A percentile compares a stretch with the other conserved stretches of the same genome.
phyloP scores from a whole-genome alignment of 2,329 filamentous ascomycete genomes.

The Curvularia hawaiiensis region DNA sequence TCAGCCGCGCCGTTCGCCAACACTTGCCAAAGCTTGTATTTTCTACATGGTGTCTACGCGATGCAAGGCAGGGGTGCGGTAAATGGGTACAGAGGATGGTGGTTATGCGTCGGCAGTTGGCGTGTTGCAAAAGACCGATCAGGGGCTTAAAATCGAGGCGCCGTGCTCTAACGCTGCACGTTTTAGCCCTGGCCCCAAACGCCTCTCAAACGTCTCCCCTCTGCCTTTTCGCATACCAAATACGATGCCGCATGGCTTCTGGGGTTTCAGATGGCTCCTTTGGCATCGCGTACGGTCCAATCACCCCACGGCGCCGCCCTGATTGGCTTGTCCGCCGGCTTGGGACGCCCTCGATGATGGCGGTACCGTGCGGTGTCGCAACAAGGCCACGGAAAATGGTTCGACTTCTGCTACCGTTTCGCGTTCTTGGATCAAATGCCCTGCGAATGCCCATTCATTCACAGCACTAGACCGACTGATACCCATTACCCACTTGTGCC shows the following conservation, averaged over 20 bases:
- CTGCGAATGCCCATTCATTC: constrained; percentile 8
- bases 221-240: constrained; percentile 27
- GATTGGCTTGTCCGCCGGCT: constrained; percentile 40
- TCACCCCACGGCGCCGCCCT: constrained; percentile 17
- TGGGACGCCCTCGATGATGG: constrained; percentile 37
- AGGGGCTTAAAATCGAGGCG: constrained; percentile 17
- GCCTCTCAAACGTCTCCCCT: constrained; percentile 35
- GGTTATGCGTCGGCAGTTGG: constrained; percentile 11
- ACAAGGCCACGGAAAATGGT: constrained; percentile 38
- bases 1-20: constrained; percentile 9
- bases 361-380: constrained; percentile 39
- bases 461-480: constrained; percentile 16
- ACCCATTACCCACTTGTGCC: constrained; percentile 26
- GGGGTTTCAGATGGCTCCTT: constrained; percentile 36
- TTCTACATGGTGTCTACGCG: not conserved
- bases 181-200: constrained; percentile 34
- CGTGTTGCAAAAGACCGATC: constrained; percentile 5
- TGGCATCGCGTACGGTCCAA: constrained; percentile 21
- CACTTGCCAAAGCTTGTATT: constrained; percentile 4
- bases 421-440: constrained; percentile 26
- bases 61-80: constrained; percentile 1
- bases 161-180: constrained; percentile 27
- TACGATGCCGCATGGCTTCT: constrained; percentile 29
- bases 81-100: constrained; percentile 1
- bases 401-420: constrained; percentile 42